Percentiles rank a stretch among this genome's conserved stretches.
Conservation (phyloP, 2,329 filamentous ascomycete species). For the Ascochyta fabae region DNA sequence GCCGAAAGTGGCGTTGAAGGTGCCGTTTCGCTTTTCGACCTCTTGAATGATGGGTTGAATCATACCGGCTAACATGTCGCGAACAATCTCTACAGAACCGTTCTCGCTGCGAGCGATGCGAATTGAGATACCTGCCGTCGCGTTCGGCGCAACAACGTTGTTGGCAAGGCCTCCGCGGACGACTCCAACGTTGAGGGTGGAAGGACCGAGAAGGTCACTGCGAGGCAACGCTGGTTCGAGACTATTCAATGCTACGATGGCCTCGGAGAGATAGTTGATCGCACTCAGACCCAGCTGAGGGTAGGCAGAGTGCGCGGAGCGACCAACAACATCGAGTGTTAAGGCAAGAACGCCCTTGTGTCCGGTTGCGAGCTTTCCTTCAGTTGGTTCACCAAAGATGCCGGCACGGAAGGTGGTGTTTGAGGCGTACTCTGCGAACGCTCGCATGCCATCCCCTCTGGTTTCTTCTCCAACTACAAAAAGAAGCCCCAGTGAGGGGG, state of each 20-base stretch:
- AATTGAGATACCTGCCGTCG: conserved; percentile 70
- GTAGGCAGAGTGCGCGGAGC: conserved; percentile 85
- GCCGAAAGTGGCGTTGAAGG: conserved; percentile 23
- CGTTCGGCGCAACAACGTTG: conserved; percentile 82
- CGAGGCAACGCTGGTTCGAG: conserved; percentile 52
- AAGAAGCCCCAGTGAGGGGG: conserved; percentile 53
- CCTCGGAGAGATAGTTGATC: conserved; percentile 77
- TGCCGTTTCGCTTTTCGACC: conserved; percentile 21
- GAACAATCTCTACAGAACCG: conserved; percentile 23
- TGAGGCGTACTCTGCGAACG: conserved; percentile 41
- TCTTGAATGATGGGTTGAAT: conserved; percentile 23
- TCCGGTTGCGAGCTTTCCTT: conserved; percentile 81
- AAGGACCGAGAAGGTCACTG: conserved; percentile 48
- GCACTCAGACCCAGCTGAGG: conserved; percentile 86
- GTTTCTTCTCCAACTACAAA: conserved; percentile 82
- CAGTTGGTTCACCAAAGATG: conserved; percentile 92
- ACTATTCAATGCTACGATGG: conserved; percentile 68
- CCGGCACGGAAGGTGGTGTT: conserved; percentile 66
- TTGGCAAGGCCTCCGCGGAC: conserved; percentile 82
- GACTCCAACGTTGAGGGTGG: conserved; percentile 82
- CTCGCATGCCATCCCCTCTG: conserved; percentile 77
- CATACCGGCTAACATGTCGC: conserved; percentile 26
- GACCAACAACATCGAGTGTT: conserved; percentile 70
- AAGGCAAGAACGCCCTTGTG: conserved; percentile 84
- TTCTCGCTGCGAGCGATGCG: conserved; percentile 32